These are phyloP conservation scores for Heritiera fomes DNA, from an alignment of 345 rosid genomes.

Conservation along the genomic window DNA sequence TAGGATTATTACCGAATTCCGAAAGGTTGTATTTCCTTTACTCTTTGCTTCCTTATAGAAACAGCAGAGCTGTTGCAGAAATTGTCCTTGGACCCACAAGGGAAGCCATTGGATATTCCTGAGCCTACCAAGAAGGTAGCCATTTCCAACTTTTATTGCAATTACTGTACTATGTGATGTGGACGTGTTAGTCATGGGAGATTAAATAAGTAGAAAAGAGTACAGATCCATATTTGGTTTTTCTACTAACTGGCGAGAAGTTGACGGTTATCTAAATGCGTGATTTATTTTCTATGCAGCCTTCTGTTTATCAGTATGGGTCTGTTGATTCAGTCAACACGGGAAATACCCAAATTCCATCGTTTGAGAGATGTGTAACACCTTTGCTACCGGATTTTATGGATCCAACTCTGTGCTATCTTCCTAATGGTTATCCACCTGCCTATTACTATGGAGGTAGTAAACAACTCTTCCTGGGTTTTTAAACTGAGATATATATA, in stretches of 20 bases:
- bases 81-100: slow-evolving; percentile 62
- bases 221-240: neutral
- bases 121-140: slow-evolving; percentile 77
- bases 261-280: neutral
- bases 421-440: slow-evolving; percentile 56
- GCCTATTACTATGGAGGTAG: slow-evolving; percentile 59
- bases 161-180: too few species aligned
- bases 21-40: slow-evolving; percentile 46
- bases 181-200: too few species aligned
- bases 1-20: too few species aligned
- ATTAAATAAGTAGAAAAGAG: neutral
- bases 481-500: too few species aligned
- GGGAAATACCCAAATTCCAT: slow-evolving; percentile 59
- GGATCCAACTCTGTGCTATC: slow-evolving; percentile 66
- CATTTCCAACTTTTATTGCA: neutral
- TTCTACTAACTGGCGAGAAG: neutral
- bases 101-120: slow-evolving; percentile 64
- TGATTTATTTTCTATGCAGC: slow-evolving; percentile 33
- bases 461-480: too few species aligned
- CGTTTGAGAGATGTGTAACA: slow-evolving; percentile 58
- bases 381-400: slow-evolving; percentile 56
- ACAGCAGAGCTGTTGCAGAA: slow-evolving; percentile 82
- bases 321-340: slow-evolving; percentile 44
- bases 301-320: slow-evolving; percentile 65
- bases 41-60: slow-evolving; percentile 46